These are phyloP conservation scores for Bjerkandera adusta DNA, from an alignment of 1,284 basidiomycete genomes.

Conservation along the genomic window DNA sequence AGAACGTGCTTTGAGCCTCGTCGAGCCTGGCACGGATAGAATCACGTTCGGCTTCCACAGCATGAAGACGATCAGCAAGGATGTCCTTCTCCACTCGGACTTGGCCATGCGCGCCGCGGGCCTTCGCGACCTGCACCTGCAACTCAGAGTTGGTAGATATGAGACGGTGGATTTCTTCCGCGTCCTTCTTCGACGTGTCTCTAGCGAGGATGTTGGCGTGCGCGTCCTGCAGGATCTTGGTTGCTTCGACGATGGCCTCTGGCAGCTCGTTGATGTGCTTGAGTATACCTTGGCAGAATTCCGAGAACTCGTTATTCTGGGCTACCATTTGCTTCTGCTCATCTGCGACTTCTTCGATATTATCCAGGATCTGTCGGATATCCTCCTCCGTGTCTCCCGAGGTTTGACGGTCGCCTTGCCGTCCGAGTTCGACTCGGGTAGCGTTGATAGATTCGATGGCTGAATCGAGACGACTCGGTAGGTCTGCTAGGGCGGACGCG, in stretches of 20 bases:
- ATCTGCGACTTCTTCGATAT: slow-evolving; percentile 40
- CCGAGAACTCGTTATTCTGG: slow-evolving; percentile 47
- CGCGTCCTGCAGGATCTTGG: slow-evolving; percentile 52
- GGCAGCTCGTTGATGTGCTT: slow-evolving; percentile 58
- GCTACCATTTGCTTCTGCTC: slow-evolving; percentile 44
- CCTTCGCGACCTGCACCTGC: slow-evolving; percentile 70
- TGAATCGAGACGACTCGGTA: slow-evolving; percentile 41
- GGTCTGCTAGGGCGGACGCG: slow-evolving; percentile 35
- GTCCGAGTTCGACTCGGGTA: slow-evolving; percentile 34
- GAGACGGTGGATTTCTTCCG: slow-evolving; percentile 64
- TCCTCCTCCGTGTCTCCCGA: slow-evolving; percentile 21
- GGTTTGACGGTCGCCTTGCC: slow-evolving; percentile 24
- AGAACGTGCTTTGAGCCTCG: slow-evolving; percentile 45
- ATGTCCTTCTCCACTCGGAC: slow-evolving; percentile 80
- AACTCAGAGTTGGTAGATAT: slow-evolving; percentile 54
- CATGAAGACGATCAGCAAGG: slow-evolving; percentile 55
- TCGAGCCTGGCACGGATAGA: slow-evolving; percentile 51
- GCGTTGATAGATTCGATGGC: slow-evolving; percentile 39
- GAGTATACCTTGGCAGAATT: slow-evolving; percentile 48
- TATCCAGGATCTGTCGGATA: slow-evolving; percentile 42
- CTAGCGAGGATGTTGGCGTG: slow-evolving; percentile 62
- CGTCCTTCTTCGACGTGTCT: slow-evolving; percentile 54
- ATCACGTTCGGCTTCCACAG: slow-evolving; percentile 65
- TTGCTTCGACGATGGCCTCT: slow-evolving; percentile 52
- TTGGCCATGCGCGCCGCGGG: slow-evolving; percentile 71